Conservation (phyloP, 139 green algal species). For the Klebsormidium nitens region DNA sequence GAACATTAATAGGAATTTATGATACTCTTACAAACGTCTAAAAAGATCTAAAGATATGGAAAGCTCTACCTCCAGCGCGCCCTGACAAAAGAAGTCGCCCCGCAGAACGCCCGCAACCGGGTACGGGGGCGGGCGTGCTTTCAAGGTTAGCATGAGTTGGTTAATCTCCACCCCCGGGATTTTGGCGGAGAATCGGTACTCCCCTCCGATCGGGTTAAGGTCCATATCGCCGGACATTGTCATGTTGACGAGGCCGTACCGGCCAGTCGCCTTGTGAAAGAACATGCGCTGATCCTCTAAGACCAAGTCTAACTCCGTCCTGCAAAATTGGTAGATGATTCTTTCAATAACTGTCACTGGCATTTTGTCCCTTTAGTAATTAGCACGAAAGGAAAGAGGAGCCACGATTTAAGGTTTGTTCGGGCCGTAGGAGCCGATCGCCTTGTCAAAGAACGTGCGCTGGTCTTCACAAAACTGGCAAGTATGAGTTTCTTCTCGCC, state of each 20-base stretch:
- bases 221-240: conserved; percentile 80
- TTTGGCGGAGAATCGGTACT: conserved; percentile 79
- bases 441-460: background rate
- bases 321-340: background rate
- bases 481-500: no score
- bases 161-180: conserved; percentile 82
- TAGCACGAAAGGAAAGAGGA: background rate
- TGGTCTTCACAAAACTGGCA: conserved; percentile 7
- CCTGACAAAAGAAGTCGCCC: conserved; percentile 66
- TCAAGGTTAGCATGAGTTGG: conserved; percentile 43
- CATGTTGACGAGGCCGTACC: conserved; percentile 69
- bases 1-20: no score
- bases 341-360: no score
- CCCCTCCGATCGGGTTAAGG: conserved; percentile 69
- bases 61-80: no score
- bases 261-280: conserved; percentile 75
- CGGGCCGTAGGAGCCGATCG: background rate
- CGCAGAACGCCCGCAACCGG: conserved; percentile 60
- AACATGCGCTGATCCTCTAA: conserved; percentile 88
- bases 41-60: no score
- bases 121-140: conserved; percentile 32
- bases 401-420: background rate
- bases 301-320: conserved; percentile 72
- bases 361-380: no score
- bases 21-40: no score